A percentile compares a stretch with the other conserved stretches of the same genome.
phyloP scores from a whole-genome alignment of 257 asterid species.

The Solanum medicagineum region DNA sequence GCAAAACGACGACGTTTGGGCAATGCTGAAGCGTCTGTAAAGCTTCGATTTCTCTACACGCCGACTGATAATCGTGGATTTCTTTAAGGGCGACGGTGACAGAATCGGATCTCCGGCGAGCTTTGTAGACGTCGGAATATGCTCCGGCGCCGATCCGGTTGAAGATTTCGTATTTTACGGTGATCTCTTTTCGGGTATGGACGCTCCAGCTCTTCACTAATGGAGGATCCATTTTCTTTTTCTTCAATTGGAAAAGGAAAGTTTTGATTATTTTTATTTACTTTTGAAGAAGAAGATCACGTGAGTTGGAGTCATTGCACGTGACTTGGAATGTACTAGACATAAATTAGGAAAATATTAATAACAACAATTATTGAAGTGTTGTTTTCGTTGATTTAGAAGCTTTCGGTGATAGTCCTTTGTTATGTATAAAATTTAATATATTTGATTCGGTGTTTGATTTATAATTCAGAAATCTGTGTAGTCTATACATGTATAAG shows the following conservation, averaged over 20 bases:
- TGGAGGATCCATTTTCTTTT: constrained; percentile 3
- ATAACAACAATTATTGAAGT: not conserved
- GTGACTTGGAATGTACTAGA: not conserved
- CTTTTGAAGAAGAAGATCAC: not conserved
- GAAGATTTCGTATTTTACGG: constrained; percentile 50
- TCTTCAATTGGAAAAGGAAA: not conserved
- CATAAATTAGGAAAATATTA: not conserved
- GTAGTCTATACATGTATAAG: not conserved
- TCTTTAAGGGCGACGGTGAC: constrained; percentile 75
- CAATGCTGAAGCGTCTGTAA: constrained; percentile 53
- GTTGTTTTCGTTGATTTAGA: not conserved
- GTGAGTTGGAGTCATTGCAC: not conserved
- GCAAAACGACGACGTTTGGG: constrained; percentile 59
- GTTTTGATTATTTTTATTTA: not conserved
- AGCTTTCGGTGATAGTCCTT: not conserved
- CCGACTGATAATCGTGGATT: constrained; percentile 84
- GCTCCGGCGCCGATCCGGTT: constrained; percentile 92
- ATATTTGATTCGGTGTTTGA: not conserved
- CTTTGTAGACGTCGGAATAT: constrained; percentile 89
- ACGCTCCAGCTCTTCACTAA: constrained; percentile 93
- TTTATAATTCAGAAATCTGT: not conserved
- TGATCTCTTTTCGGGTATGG: constrained; percentile 75
- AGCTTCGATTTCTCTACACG: constrained; percentile 76
- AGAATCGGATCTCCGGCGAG: constrained; percentile 64
- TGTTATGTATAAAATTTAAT: not conserved